phyloP scores from a whole-genome alignment of 306 rosid species.

The Cyclanthera cordifolia region DNA sequence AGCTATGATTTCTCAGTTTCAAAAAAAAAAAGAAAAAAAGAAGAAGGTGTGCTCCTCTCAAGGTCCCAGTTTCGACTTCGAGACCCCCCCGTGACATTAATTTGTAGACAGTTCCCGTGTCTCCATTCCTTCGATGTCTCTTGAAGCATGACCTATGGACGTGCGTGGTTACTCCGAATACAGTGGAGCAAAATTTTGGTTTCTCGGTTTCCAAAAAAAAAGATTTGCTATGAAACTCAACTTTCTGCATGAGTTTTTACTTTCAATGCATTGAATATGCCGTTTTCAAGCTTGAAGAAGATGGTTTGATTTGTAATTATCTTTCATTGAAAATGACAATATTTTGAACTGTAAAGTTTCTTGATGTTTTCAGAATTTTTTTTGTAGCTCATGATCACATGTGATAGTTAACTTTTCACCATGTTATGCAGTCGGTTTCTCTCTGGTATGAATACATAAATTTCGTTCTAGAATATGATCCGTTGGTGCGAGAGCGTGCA shows the following conservation, averaged over 20 bases:
- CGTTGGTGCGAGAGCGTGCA: slow-evolving; percentile 36
- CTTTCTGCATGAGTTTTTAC: neutral
- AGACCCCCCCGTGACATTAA: too few relatives aligned
- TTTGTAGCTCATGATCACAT: neutral
- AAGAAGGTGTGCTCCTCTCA: too few relatives aligned
- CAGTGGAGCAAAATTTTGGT: too few relatives aligned
- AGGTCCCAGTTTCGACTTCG: too few relatives aligned
- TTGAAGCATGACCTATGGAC: too few relatives aligned
- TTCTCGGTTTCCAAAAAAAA: too few relatives aligned
- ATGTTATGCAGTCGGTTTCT: slow-evolving; percentile 57
- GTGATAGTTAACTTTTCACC: slow-evolving; percentile 15
- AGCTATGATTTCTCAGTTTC: too few relatives aligned
- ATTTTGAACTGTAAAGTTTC: neutral
- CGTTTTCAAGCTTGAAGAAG: neutral
- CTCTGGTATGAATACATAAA: slow-evolving; percentile 68
- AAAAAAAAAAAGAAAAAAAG: too few relatives aligned
- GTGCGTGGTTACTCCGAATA: too few relatives aligned
- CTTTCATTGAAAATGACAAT: neutral
- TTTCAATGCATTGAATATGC: neutral
- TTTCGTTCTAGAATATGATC: slow-evolving; percentile 55
- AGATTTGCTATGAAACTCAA: neutral
- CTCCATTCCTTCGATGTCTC: too few relatives aligned
- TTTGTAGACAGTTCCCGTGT: too few relatives aligned
- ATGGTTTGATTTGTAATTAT: slow-evolving; percentile 4
- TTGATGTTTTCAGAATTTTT: neutral